Conservation (phyloP, 2,329 filamentous ascomycete genomes). For the Cadophora luteo-olivacea region DNA sequence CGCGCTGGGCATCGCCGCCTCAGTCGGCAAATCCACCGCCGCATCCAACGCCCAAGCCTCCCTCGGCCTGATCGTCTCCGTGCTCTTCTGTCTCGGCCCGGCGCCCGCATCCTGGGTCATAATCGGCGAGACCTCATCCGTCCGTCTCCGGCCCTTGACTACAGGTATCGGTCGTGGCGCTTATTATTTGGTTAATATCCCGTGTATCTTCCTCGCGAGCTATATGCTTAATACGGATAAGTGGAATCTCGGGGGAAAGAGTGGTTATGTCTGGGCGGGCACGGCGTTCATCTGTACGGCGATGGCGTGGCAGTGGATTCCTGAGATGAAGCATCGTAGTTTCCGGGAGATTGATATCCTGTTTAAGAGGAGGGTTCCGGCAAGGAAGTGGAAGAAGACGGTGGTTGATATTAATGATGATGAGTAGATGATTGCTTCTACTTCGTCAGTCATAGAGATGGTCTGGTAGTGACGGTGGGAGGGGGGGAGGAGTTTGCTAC, state of each 20-base stretch:
- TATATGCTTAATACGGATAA: conserved; percentile 63
- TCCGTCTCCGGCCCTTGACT: conserved; percentile 69
- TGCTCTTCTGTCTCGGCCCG: conserved; percentile 67
- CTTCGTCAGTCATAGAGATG: no score
- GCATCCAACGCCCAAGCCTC: conserved; percentile 63
- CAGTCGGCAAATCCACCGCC: conserved; percentile 48
- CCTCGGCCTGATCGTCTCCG: conserved; percentile 68
- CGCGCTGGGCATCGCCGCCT: conserved; percentile 64
- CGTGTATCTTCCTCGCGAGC: conserved; percentile 67
- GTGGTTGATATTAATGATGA: conserved; percentile 64
- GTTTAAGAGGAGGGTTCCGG: conserved; percentile 49
- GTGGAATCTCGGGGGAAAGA: conserved; percentile 58
- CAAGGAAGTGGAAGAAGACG: conserved; percentile 55
- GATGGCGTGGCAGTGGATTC: conserved; percentile 56
- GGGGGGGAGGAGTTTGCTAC: no score
- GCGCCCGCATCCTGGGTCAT: conserved; percentile 71
- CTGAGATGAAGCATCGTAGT: conserved; percentile 64
- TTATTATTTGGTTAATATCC: conserved; percentile 71
- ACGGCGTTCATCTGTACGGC: conserved; percentile 62
- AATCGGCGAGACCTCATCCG: conserved; percentile 70
- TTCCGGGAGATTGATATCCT: conserved; percentile 57
- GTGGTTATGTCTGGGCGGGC: conserved; percentile 65
- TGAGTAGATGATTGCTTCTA: conserved; percentile 58
- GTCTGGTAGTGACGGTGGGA: no score
- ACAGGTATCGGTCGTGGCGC: conserved; percentile 68